Evolutionary conservation across 345 rosid genomes (phyloP).

Genomic region (Lepidium didymum): DNA sequence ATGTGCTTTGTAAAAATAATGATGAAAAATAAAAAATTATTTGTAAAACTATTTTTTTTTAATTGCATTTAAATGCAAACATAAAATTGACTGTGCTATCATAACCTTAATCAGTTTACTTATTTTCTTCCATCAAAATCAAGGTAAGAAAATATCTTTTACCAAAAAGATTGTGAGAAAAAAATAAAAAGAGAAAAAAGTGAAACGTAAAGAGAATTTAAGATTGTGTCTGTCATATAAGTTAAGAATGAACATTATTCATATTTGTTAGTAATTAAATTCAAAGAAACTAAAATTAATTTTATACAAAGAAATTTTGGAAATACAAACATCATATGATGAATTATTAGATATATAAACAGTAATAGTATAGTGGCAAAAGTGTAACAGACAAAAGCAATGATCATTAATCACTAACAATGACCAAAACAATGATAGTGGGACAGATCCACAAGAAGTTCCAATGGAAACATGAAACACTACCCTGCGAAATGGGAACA

Average conservation of each 20-base stretch:
- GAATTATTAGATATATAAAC: background rate
- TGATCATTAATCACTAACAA: background rate
- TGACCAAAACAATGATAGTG: background rate
- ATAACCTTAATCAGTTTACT: background rate
- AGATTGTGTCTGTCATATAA: background rate
- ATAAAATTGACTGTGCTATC: background rate
- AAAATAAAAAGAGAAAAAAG: background rate
- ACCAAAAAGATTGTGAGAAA: background rate
- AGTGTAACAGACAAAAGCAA: background rate
- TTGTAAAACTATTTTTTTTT: too few relatives aligned
- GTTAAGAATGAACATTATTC: background rate
- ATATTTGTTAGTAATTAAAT: background rate
- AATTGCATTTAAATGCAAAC: background rate
- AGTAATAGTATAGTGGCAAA: background rate
- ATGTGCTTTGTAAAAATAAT: background rate
- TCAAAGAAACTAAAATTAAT: background rate
- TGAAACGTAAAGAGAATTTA: background rate
- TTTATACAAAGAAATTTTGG: background rate
- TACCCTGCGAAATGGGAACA: background rate
- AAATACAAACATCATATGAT: background rate
- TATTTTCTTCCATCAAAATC: background rate
- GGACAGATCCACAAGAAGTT: background rate
- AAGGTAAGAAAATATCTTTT: background rate
- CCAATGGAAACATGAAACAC: background rate
- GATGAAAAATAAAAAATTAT: background rate